Conservation (phyloP, 331 rosid species). For the Malus hybrid region DNA sequence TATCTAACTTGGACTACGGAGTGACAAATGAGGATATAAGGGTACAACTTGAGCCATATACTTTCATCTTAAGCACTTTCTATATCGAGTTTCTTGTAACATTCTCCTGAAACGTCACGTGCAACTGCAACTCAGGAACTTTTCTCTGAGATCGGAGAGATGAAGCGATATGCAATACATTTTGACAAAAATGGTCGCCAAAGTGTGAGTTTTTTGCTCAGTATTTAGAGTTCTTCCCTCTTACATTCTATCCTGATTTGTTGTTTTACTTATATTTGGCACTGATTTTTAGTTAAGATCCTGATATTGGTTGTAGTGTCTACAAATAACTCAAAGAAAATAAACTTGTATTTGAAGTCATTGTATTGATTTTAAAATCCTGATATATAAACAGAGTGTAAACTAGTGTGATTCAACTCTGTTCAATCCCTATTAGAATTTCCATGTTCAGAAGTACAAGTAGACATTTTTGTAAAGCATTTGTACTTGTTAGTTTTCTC, state of each 20-base stretch:
- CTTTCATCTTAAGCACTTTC: slow-evolving; percentile 33
- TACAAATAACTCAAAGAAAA: background rate
- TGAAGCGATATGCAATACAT: slow-evolving; percentile 89
- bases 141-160: slow-evolving; percentile 78
- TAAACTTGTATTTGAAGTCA: background rate
- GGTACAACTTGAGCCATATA: slow-evolving; percentile 57
- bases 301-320: background rate
- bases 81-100: slow-evolving; percentile 21
- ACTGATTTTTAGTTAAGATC: background rate
- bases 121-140: slow-evolving; percentile 74
- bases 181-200: slow-evolving; percentile 83
- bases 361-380: background rate
- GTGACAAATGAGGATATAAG: slow-evolving; percentile 91
- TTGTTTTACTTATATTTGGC: background rate
- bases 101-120: slow-evolving; percentile 49
- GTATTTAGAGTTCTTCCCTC: background rate
- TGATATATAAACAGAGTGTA: background rate
- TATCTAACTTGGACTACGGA: slow-evolving; percentile 62
- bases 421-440: background rate
- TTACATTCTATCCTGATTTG: background rate
- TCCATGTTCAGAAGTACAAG: background rate
- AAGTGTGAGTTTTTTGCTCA: slow-evolving; percentile 34
- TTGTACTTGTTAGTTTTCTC: background rate
- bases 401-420: background rate
- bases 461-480: background rate